Conservation (phyloP, 2,329 filamentous ascomycete genomes). For the Aureobasidium sp. region DNA sequence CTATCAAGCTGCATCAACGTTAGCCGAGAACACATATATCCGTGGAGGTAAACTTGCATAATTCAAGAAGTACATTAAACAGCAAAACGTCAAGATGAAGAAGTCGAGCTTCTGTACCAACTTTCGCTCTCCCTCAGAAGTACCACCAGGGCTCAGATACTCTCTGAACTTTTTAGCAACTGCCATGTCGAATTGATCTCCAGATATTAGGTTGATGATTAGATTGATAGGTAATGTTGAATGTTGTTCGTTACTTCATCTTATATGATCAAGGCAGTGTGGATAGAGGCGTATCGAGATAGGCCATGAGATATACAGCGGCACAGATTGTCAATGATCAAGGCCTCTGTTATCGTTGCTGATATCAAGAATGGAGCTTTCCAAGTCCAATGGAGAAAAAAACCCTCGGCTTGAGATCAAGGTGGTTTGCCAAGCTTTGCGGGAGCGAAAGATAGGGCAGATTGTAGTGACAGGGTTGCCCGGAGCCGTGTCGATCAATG, state of each 20-base stretch:
- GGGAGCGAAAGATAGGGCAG: slow-evolving; percentile 7
- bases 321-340: background rate
- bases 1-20: slow-evolving; percentile 36
- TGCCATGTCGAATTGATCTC: background rate
- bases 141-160: slow-evolving; percentile 30
- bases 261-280: background rate
- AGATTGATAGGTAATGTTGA: background rate
- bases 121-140: slow-evolving; percentile 32
- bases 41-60: slow-evolving; percentile 11
- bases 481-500: background rate
- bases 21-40: background rate
- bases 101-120: slow-evolving; percentile 38
- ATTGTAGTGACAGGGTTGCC: background rate
- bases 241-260: background rate
- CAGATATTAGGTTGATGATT: background rate
- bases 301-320: background rate
- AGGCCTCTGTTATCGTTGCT: background rate
- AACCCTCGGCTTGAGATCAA: background rate
- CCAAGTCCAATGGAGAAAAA: background rate
- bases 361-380: background rate
- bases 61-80: slow-evolving; percentile 29
- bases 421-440: slow-evolving; percentile 11
- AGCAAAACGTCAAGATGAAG: slow-evolving; percentile 31
- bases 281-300: background rate
- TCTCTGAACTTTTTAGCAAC: slow-evolving; percentile 3